These are phyloP conservation scores for Penstemon eatonii DNA, from an alignment of 257 asterid genomes.

Conservation along the genomic window DNA sequence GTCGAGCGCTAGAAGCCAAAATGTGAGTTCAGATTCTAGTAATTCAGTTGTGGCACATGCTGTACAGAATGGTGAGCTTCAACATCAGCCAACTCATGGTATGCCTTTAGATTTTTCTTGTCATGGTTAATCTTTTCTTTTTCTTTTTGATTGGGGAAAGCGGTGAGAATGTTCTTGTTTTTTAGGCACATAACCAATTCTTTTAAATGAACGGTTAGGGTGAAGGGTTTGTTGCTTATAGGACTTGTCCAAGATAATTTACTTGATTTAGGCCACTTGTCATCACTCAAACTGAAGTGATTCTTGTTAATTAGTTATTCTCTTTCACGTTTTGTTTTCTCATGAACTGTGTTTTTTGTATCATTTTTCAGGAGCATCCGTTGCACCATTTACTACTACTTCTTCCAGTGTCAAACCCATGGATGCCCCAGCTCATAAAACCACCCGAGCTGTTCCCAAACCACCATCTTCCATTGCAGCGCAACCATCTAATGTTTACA, in stretches of 20 bases:
- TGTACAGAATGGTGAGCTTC: constrained; percentile 63
- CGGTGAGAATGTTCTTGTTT: background rate
- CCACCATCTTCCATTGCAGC: constrained; percentile 50
- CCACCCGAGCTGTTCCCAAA: constrained; percentile 49
- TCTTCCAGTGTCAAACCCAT: background rate
- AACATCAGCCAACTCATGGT: constrained; percentile 37
- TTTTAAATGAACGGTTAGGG: background rate
- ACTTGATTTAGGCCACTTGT: background rate
- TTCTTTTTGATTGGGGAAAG: background rate
- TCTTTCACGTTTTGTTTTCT: background rate
- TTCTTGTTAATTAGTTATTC: background rate
- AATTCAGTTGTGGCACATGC: constrained; percentile 30
- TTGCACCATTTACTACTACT: constrained; percentile 35
- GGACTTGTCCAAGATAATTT: background rate
- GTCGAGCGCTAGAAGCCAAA: constrained; percentile 38
- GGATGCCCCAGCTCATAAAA: constrained; percentile 46
- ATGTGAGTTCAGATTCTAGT: constrained; percentile 42
- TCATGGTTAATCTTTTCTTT: background rate
- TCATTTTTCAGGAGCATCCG: constrained; percentile 40
- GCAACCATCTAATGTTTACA: constrained; percentile 48
- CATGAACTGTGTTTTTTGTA: background rate
- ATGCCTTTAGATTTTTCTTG: constrained; percentile 7
- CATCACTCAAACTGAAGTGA: too few species aligned
- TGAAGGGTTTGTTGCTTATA: background rate
- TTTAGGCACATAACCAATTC: background rate